Conservation (phyloP, 495 filamentous ascomycete species). For the Xylaria venustula region DNA sequence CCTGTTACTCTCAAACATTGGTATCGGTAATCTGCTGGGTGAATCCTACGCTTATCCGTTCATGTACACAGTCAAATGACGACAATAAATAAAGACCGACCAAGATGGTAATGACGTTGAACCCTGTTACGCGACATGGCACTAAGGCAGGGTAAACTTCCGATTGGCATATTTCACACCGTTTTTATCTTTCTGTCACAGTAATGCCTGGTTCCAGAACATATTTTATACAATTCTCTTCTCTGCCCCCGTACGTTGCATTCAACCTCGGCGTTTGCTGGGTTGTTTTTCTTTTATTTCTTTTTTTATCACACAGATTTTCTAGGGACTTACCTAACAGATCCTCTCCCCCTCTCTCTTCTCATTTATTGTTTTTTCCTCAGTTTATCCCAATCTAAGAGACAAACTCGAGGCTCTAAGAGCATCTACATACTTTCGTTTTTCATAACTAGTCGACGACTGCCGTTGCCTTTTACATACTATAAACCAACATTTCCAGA, state of each 20-base stretch:
- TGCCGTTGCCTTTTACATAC: background rate
- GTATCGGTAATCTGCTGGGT: background rate
- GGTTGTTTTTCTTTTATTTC: too few species aligned
- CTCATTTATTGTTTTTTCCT: too few species aligned
- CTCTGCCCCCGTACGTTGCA: background rate
- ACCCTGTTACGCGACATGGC: background rate
- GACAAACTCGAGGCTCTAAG: too few species aligned
- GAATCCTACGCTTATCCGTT: constrained; percentile 7
- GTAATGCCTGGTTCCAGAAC: background rate
- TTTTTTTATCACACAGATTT: too few species aligned
- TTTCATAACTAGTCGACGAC: background rate
- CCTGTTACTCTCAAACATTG: background rate
- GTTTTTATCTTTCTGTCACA: background rate
- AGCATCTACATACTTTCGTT: too few species aligned
- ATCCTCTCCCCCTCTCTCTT: background rate
- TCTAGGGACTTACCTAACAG: too few species aligned
- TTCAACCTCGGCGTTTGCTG: background rate
- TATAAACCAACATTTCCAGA: background rate
- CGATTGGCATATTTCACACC: background rate
- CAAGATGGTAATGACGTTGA: background rate
- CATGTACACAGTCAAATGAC: background rate
- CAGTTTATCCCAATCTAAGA: too few species aligned
- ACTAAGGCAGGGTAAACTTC: background rate
- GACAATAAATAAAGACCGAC: background rate
- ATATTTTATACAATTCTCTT: background rate